Conservation (phyloP, 257 asterid genomes). For the Solanum verrucosum region DNA sequence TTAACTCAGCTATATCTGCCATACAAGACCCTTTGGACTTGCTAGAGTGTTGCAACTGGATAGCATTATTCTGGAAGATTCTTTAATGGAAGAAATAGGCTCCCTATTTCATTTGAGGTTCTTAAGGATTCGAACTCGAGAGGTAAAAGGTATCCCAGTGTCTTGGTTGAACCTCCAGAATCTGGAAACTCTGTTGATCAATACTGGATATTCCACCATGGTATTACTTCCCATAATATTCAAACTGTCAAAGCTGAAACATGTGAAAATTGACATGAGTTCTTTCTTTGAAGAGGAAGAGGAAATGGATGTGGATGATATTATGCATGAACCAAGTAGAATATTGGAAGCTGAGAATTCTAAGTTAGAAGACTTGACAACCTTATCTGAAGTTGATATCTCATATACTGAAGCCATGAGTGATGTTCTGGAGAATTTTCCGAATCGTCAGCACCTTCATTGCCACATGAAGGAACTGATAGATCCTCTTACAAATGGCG, state of each 20-base stretch:
- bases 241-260: not conserved
- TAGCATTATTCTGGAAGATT: not conserved
- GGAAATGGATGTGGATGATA: no score
- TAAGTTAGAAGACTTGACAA: not conserved
- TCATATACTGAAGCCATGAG: not conserved
- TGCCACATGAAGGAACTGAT: not conserved
- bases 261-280: fast-evolving
- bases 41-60: conserved; percentile 12
- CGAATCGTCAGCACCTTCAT: not conserved
- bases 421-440: not conserved
- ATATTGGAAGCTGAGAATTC: no score
- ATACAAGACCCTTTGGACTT: not conserved
- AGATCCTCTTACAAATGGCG: no score
- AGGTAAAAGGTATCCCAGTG: not conserved
- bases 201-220: fast-evolving
- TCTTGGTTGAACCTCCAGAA: not conserved
- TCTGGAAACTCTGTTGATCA: not conserved
- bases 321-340: not conserved
- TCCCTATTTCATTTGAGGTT: not conserved
- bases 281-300: not conserved
- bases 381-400: not conserved
- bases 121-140: not conserved
- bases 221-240: not conserved
- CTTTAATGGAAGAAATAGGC: not conserved
- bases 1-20: not conserved